Base-by-base conservation (phyloP, 139 green algal species). In the Volvox reticuliferus region DNA sequence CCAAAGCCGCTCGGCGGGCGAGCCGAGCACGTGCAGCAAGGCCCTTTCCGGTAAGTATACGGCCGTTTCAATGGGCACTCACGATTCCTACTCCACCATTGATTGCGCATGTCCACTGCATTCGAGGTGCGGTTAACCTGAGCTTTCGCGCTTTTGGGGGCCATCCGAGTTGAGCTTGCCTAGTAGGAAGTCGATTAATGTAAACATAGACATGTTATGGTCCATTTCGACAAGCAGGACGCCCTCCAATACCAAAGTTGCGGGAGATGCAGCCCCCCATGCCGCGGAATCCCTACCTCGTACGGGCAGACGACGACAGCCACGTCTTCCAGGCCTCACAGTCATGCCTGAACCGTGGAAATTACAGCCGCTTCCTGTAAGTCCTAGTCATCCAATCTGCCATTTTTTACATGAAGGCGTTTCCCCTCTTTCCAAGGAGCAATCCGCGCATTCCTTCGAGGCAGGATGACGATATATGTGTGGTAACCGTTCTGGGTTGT, bases 21-120 rank as follows among this genome's bases (percentile, higher is more conserved):
- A 94, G 75, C 82, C 87, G 36, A 94, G 88, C 87, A 94, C 88
- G 0, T 92, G 87, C 75, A 93, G 92, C 78, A 93, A 94, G 37
- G 87, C 91, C 1, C 50, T 85, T 0, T 93, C 91, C 17, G 87
- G 87, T 87, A 68, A 37, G 44, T 55, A 55, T 55, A 9, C 44
- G 44, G 44, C 44, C 9, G 44, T 9, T 9, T 55, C 9, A 55
- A 55, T 9, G 5, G 44, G 44, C 44, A 55, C 44, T 55, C 44
- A 9, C 44, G 44, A 55, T 9, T 55, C 44, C 44, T 9, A 55
- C 9, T 55, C 44, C 5, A 55, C 44, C n/a, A n/a, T n/a, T 55
- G 44, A 9, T 55, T 55, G 44, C 44, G 44, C 44, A 5, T 55
- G 5, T 55, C 9, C 44, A 55, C 44, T 55, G 44, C 5, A 55